phyloP scores from a whole-genome alignment of 306 rosid genomes.

The Fagus crenata region DNA sequence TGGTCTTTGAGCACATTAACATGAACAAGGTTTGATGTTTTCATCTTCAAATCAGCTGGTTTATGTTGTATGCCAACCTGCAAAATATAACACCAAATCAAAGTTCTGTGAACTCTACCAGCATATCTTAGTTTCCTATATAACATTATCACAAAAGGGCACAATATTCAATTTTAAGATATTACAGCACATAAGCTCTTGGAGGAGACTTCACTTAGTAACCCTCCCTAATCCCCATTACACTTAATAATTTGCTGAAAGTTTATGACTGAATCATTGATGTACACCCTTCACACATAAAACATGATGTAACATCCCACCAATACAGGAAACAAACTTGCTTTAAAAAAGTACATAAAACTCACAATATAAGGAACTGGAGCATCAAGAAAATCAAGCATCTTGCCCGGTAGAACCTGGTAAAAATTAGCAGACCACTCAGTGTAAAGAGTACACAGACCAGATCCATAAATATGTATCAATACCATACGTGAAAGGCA shows the following conservation, averaged over 20 bases:
- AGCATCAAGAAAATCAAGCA: slow-evolving; percentile 93
- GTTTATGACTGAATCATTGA: not conserved
- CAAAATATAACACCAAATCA: slow-evolving; percentile 21
- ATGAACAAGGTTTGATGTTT: slow-evolving; percentile 56
- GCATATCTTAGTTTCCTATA: not conserved
- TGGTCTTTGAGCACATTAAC: slow-evolving; percentile 61
- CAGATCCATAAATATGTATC: not conserved
- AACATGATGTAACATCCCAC: not conserved
- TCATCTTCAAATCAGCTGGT: slow-evolving; percentile 61
- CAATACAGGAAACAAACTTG: not conserved
- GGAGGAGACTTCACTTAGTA: not conserved
- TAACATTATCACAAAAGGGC: slow-evolving; percentile 2
- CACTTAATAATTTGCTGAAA: not conserved
- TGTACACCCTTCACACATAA: not conserved
- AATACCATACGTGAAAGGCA: slow-evolving; percentile 8
- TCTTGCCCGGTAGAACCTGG: slow-evolving; percentile 79
- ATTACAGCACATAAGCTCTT: slow-evolving; percentile 1
- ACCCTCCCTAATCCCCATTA: not conserved
- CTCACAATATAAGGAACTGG: slow-evolving; percentile 98
- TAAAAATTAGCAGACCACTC: slow-evolving; percentile 30
- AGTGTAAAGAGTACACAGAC: slow-evolving; percentile 21
- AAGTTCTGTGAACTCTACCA: slow-evolving; percentile 1
- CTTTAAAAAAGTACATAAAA: slow-evolving; percentile 6
- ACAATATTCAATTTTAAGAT: slow-evolving; percentile 8
- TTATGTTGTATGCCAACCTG: slow-evolving; percentile 77